These are phyloP conservation scores for Clausena lansium DNA, from an alignment of 345 rosid genomes.

Conservation along the genomic window DNA sequence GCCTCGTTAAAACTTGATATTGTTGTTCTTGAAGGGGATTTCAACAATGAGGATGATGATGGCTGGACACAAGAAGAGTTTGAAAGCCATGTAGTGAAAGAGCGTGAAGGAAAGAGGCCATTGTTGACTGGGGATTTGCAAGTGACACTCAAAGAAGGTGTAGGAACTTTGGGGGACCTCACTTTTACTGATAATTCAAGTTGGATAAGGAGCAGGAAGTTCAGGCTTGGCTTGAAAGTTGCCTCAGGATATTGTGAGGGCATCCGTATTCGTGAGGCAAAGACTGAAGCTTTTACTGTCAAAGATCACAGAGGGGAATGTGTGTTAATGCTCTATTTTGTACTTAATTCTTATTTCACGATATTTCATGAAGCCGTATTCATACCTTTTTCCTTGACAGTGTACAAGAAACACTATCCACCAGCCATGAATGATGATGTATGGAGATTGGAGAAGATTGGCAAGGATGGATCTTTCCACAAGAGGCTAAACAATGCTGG, in stretches of 20 bases:
- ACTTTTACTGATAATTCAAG: conserved; percentile 96
- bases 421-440: conserved; percentile 83
- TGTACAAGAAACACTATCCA: conserved; percentile 99
- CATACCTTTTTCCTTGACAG: conserved; percentile 36
- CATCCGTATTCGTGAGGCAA: conserved; percentile 85
- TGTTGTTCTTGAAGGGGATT: conserved; percentile 95
- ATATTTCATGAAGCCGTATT: neutral
- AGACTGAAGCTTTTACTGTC: conserved; percentile 95
- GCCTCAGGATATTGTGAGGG: conserved; percentile 75
- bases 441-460: conserved; percentile 99
- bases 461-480: conserved; percentile 98
- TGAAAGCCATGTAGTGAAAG: conserved; percentile 91
- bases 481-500: conserved; percentile 54
- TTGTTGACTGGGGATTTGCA: conserved; percentile 81
- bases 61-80: conserved; percentile 91
- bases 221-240: conserved; percentile 88
- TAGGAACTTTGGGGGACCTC: conserved; percentile 87
- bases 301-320: conserved; percentile 99
- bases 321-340: conserved; percentile 23
- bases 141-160: conserved; percentile 94
- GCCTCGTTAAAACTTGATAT: conserved; percentile 75
- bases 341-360: neutral
- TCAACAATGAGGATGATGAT: conserved; percentile 88
- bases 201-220: conserved; percentile 97
- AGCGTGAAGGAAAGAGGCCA: conserved; percentile 96